Evolutionary conservation across 1,139 yeast species (phyloP), one percentile per base, ranked within the genome.

Genomic region (Blastobotrys indianensis): DNA sequence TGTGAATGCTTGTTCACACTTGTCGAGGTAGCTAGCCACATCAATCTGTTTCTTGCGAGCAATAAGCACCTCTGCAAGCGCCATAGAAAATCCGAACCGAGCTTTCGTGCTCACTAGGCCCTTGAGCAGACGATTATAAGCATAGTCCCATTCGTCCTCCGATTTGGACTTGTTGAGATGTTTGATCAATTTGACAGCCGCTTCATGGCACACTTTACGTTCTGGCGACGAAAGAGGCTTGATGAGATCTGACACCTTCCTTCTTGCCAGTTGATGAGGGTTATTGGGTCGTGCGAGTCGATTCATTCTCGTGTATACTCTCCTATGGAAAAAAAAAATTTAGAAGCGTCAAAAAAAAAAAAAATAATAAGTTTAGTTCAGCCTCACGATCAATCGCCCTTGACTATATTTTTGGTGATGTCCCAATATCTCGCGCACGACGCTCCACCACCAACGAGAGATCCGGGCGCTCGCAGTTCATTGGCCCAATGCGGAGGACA

Each of bases 51-150:
- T 55, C 15, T 64, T 51, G 17, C 82, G 72, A 17, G 80, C 68
- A 30, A 68, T 65, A 20, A 79, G 61, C 1, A 87, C 71, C 63
- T 92, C 97, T 1, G 92, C 79, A 39, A 92, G 68, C 36, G 96
- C 94, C 76, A 87, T 78, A 2, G 95, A 85, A 58, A 84, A 90
- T 1, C 98, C 98, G 37, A 85, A 68, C 48, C 97, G 70, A 1
- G 96, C 94, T 41, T 88, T 75, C 15, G 88, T 76, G 10, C 95
- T 84, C 8, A 86, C 74, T 39, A 92, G 70, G 41, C 97, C 97
- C 55, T 80, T 82, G 49, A 86, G 74, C 50, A 92, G 71, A 58
- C 97, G 75, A 51, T 77, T 77, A 48, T 85, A 67, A 0, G 95
- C 94, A 61, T 92, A 90, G 43, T 77, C 76, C 88, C 94, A 87